phyloP scores from a whole-genome alignment of 441 rosid genomes.

The Populus hybrid region DNA sequence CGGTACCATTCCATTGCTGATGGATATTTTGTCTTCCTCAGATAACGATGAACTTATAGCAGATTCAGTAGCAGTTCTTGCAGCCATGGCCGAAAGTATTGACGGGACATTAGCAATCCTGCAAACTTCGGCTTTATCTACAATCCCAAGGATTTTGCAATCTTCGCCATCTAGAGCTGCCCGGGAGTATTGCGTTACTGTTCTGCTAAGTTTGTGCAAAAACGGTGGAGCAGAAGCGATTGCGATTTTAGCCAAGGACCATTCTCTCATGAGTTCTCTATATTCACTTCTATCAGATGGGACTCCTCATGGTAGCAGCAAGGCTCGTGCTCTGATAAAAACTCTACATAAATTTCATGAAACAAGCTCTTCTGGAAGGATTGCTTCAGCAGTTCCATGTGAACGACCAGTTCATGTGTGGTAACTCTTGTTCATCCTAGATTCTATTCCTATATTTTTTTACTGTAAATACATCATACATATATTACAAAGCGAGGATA shows the following conservation, averaged over 20 bases:
- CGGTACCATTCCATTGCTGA: conserved; percentile 47
- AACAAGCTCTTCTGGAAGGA: conserved; percentile 25
- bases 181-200: conserved; percentile 56
- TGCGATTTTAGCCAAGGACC: conserved; percentile 35
- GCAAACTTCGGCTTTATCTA: conserved; percentile 36
- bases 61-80: conserved; percentile 62
- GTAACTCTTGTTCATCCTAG: conserved; percentile 11
- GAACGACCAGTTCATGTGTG: conserved; percentile 30
- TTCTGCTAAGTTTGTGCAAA: conserved; percentile 44
- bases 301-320: conserved; percentile 43
- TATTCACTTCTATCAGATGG: conserved; percentile 52
- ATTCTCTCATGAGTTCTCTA: conserved; percentile 43
- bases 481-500: not conserved
- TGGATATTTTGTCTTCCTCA: conserved; percentile 34
- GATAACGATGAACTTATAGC: conserved; percentile 44
- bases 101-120: conserved; percentile 52
- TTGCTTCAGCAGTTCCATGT: conserved; percentile 20
- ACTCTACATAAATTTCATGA: conserved; percentile 60
- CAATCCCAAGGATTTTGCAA: conserved; percentile 29
- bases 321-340: conserved; percentile 51
- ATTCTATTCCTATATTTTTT: conserved; percentile 7
- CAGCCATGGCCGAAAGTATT: conserved; percentile 40
- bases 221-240: conserved; percentile 46
- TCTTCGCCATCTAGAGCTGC: conserved; percentile 33
- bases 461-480: conserved; percentile 10